These are phyloP conservation scores for Suillus subaureus DNA, from an alignment of 768 basidiomycete species.

Conservation along the genomic window DNA sequence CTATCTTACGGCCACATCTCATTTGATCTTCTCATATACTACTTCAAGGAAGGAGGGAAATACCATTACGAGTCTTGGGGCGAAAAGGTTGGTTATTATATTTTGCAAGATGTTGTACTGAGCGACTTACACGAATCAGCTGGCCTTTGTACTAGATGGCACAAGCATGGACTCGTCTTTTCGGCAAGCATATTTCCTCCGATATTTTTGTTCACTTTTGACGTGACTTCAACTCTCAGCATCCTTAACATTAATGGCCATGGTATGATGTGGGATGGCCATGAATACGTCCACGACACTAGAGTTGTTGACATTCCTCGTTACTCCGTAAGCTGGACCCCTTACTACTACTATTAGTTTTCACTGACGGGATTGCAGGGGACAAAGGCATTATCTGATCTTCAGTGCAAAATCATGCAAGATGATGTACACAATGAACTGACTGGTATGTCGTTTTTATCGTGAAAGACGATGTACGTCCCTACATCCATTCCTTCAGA, in stretches of 20 bases:
- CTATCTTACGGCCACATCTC: constrained; percentile 20
- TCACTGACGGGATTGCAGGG: constrained; percentile 13
- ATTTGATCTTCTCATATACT: constrained; percentile 19
- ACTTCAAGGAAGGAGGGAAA: constrained; percentile 14
- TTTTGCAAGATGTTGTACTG: not conserved
- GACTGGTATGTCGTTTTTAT: constrained; percentile 9
- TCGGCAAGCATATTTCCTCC: not conserved
- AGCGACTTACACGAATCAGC: not conserved
- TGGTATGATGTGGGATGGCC: constrained; percentile 16
- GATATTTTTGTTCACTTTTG: not conserved
- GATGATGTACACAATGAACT: constrained; percentile 11
- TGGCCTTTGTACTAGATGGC: not conserved
- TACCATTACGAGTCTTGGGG: not conserved
- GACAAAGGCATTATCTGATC: constrained; percentile 10
- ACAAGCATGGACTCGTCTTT: not conserved
- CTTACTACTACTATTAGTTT: not conserved
- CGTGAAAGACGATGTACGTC: not conserved
- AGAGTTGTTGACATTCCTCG: not conserved
- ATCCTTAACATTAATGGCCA: not conserved
- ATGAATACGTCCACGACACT: not conserved
- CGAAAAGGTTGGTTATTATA: not conserved
- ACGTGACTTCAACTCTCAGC: not conserved
- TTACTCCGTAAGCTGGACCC: constrained; percentile 13
- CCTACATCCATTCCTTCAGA: not conserved
- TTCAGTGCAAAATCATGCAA: constrained; percentile 16